These are phyloP conservation scores for Pterocarpus santalinus DNA, from an alignment of 306 rosid species.

Conservation along the genomic window DNA sequence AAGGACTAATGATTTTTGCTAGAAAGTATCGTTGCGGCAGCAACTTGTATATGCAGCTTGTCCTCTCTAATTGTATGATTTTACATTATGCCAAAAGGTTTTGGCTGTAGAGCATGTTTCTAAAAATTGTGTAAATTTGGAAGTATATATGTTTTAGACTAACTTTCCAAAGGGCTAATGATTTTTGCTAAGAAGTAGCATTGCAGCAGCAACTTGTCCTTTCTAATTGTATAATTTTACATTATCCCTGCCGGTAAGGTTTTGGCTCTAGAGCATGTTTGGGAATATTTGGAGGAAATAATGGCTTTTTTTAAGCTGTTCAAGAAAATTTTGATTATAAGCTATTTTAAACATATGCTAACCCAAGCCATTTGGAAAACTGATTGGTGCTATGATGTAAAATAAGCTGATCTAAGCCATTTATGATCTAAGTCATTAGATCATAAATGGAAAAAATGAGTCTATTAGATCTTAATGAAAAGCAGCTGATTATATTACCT, in stretches of 20 bases:
- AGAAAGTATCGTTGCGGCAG: constrained; percentile 14
- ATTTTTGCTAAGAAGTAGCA: constrained; percentile 12
- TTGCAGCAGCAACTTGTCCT: neutral
- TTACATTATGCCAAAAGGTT: constrained; percentile 41
- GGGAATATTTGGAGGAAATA: too few relatives aligned
- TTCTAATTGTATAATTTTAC: too few relatives aligned
- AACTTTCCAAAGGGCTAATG: constrained; percentile 5
- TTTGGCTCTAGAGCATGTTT: too few relatives aligned
- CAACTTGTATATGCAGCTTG: constrained; percentile 20
- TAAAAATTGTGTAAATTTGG: neutral
- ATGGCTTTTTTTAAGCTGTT: too few relatives aligned
- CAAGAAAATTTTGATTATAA: too few relatives aligned
- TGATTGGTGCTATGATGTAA: too few relatives aligned
- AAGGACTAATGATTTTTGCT: constrained; percentile 24
- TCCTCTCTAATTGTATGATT: constrained; percentile 38
- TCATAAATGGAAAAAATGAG: constrained; percentile 13
- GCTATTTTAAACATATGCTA: too few relatives aligned
- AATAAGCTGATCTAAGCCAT: too few relatives aligned
- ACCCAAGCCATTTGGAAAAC: too few relatives aligned
- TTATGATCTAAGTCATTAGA: neutral
- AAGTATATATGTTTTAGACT: constrained; percentile 19
- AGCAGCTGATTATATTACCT: constrained; percentile 53
- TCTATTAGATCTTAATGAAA: constrained; percentile 19
- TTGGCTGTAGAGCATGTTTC: constrained; percentile 19
- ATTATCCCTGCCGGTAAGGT: too few relatives aligned